Base-by-base conservation (phyloP, 345 rosid genomes). In the Kernera saxatilis region DNA sequence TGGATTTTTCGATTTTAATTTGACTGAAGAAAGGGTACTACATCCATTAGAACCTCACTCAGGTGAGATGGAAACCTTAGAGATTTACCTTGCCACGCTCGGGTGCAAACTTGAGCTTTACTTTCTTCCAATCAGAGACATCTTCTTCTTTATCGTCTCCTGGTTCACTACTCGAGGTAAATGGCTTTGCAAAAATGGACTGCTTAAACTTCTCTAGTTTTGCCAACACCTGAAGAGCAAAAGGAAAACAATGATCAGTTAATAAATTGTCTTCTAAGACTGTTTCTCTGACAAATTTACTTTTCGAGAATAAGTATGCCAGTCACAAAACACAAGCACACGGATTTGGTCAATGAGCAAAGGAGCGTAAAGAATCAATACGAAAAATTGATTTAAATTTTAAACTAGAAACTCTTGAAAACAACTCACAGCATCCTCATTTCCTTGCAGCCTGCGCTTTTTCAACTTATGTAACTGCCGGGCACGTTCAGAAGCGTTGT, bases 391-490 rank as follows among this genome's bases (percentile, higher is more conserved):
- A 41, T 53, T 67, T 41, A 6, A 30, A 5, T 37, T 44, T 37
- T 65, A 46, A 73, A 55, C 48, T 50, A 56, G 54, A 63, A 59
- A 70, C 56, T 35, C 52, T 23, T 27, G 51, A 55, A 60, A 53
- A 67, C 50, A 64, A 77, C 89, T 69, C 70, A 94, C 99, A 32
- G 88, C 98, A 77, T 89, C 98, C 76, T 94, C 99, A 30, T 93
- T 93, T 46, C 98, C 95, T 86, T 81, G 88, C 74, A 83, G 83
- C 77, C 96, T 81, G 72, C 97, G 93, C 74, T 87, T 94, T 83
- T 88, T 94, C 80, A 91, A 90, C 76, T 94, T 94, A 52, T 79
- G 86, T 79, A 91, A 52, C 51, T 85, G 84, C 64, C 99, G 89
- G 73, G 91, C 88, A 25, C 88, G 82, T 74, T 94, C 99, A 71